phyloP scores from a whole-genome alignment of 164 flowering plant genomes.

The Pachysandra terminalis region DNA sequence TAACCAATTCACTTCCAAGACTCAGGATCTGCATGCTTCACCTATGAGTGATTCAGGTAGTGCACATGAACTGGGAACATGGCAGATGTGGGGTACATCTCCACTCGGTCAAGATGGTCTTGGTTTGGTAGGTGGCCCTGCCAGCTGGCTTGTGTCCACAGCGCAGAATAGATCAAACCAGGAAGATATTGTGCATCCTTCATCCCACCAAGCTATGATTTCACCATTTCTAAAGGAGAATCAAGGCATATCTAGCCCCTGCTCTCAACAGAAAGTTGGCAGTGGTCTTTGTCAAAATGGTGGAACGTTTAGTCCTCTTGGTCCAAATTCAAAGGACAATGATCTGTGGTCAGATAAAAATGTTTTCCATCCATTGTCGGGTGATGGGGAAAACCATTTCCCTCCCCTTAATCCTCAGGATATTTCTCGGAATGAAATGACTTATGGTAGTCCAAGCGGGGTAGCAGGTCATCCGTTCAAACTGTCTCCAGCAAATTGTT shows the following conservation, averaged over 20 bases:
- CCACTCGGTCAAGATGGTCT: slow-evolving; percentile 82
- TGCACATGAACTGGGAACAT: slow-evolving; percentile 35
- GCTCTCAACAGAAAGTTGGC: slow-evolving; percentile 39
- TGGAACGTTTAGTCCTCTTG: slow-evolving; percentile 38
- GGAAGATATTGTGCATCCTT: slow-evolving; percentile 43
- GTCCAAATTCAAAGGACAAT: slow-evolving; percentile 27
- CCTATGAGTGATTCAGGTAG: slow-evolving; percentile 28
- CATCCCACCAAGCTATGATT: slow-evolving; percentile 41
- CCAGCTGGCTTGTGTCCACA: slow-evolving; percentile 62
- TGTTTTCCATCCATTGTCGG: slow-evolving; percentile 38
- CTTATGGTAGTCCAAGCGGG: slow-evolving; percentile 41
- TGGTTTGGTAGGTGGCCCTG: slow-evolving; percentile 56
- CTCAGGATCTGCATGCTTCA: slow-evolving; percentile 35
- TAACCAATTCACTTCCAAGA: slow-evolving; percentile 35
- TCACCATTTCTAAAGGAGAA: slow-evolving; percentile 52
- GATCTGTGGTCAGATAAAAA: slow-evolving; percentile 49
- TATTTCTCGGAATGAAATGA: slow-evolving; percentile 30
- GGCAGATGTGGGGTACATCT: slow-evolving; percentile 91
- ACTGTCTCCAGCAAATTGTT: slow-evolving; percentile 37
- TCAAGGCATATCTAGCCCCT: slow-evolving; percentile 31
- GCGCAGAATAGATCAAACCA: slow-evolving; percentile 44
- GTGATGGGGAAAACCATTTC: slow-evolving; percentile 28
- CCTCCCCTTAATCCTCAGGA: slow-evolving; percentile 32
- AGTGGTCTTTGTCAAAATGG: slow-evolving; percentile 45
- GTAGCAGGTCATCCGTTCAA: slow-evolving; percentile 38